These are phyloP conservation scores for Chlamydomonas reinhardtii DNA, from an alignment of 163 green algal genomes.

Conservation along the genomic window DNA sequence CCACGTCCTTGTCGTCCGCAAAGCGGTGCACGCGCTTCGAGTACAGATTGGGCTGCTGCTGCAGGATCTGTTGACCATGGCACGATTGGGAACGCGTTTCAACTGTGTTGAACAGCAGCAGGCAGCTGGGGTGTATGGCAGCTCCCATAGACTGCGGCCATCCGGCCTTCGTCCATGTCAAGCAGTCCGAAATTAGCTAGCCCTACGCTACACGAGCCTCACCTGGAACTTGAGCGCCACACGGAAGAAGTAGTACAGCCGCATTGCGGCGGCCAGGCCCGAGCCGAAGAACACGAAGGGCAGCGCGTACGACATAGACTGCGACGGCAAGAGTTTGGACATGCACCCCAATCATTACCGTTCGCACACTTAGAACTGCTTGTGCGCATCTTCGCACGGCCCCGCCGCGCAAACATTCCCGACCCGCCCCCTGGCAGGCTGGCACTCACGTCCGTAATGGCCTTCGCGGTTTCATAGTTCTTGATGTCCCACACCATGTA, in stretches of 20 bases:
- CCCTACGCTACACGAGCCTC: not conserved
- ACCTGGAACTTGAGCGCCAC: conserved; percentile 56
- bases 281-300: conserved; percentile 49
- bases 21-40: conserved; percentile 58
- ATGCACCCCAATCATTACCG: no score
- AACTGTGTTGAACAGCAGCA: no score
- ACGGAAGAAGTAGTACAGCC: conserved; percentile 55
- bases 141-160: no score
- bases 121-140: no score
- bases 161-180: no score
- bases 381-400: no score
- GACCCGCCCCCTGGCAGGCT: no score
- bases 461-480: conserved; percentile 15
- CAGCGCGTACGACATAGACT: conserved; percentile 60
- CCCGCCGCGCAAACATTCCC: no score
- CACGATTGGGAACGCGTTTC: no score
- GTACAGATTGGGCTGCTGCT: conserved; percentile 47
- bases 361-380: no score
- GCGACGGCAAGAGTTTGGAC: no score
- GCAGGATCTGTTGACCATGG: conserved; percentile 15
- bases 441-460: conserved; percentile 41
- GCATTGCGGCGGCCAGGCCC: conserved; percentile 35
- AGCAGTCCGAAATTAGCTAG: no score
- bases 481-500: conserved; percentile 35
- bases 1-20: conserved; percentile 53